Conservation (phyloP, 139 green algal species). For the Picochlorum sp. region DNA sequence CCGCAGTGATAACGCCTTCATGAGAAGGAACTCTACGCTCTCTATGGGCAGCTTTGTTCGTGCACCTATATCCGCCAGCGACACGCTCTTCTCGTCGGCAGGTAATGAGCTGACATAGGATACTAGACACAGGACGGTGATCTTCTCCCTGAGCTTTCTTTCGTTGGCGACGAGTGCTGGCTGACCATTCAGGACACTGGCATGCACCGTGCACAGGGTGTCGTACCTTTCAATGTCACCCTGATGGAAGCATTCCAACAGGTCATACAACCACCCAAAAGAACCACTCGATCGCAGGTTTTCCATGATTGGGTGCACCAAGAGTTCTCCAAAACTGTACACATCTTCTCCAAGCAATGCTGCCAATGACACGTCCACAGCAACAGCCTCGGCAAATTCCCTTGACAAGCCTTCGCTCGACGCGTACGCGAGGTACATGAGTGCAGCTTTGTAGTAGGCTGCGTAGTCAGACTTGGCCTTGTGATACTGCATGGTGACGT, state of each 20-base stretch:
- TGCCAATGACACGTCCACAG: conserved; percentile 88
- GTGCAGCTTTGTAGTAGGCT: conserved; percentile 67
- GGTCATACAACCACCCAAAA: conserved; percentile 78
- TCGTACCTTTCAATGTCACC: conserved; percentile 92
- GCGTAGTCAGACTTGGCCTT: conserved; percentile 80
- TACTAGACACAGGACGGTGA: conserved; percentile 77
- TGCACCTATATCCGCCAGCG: conserved; percentile 51
- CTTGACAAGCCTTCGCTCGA: conserved; percentile 65
- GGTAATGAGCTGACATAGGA: conserved; percentile 64
- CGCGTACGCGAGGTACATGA: conserved; percentile 90
- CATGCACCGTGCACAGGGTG: conserved; percentile 69
- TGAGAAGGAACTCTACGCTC: conserved; percentile 95
- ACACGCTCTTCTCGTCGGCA: conserved; percentile 68
- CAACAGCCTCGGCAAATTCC: conserved; percentile 69
- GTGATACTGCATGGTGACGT: conserved; percentile 70
- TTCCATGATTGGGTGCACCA: conserved; percentile 92
- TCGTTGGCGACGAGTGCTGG: conserved; percentile 87
- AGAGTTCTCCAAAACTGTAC: conserved; percentile 96
- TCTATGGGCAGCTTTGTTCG: conserved; percentile 83
- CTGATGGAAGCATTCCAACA: conserved; percentile 77
- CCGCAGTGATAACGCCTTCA: conserved; percentile 86
- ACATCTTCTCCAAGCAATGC: conserved; percentile 90
- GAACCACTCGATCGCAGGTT: conserved; percentile 47
- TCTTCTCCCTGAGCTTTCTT: conserved; percentile 85
- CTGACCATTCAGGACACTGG: conserved; percentile 74